Evolutionary conservation across 2,329 filamentous ascomycete genomes (phyloP).

Genomic region (Penicillium carneum): DNA sequence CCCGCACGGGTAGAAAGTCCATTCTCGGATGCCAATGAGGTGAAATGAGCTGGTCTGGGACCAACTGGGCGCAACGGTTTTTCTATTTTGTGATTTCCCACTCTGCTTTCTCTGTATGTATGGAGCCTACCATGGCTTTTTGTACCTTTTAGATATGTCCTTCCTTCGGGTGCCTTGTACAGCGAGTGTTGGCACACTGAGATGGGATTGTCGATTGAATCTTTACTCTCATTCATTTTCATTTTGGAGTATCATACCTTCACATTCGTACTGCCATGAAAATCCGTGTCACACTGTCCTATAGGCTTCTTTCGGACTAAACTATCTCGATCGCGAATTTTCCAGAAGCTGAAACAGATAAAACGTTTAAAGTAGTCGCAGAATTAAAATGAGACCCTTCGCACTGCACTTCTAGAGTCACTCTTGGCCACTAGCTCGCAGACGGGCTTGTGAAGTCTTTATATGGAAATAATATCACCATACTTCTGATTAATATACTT

Average conservation of each 20-base stretch:
- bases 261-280: background rate
- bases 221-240: constrained; percentile 17
- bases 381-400: background rate
- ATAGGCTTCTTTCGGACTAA: background rate
- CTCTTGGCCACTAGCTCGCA: background rate
- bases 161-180: constrained; percentile 32
- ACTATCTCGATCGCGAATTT: too few relatives aligned
- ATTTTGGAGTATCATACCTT: background rate
- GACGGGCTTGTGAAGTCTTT: background rate
- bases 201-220: constrained; percentile 27
- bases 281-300: background rate
- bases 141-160: constrained; percentile 23
- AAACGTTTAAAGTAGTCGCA: too few relatives aligned
- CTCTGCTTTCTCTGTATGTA: constrained; percentile 39
- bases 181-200: constrained; percentile 32
- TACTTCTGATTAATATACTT: too few relatives aligned
- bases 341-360: too few relatives aligned
- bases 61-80: constrained; percentile 16
- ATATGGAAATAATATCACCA: too few relatives aligned
- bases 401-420: background rate
- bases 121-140: constrained; percentile 28
- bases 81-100: constrained; percentile 21
- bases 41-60: constrained; percentile 40
- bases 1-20: constrained; percentile 49
- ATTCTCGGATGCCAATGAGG: constrained; percentile 55